Evolutionary conservation across 495 filamentous ascomycete species (phyloP), one percentile per base, ranked within the genome.

Genomic region (Neurospora sp.): DNA sequence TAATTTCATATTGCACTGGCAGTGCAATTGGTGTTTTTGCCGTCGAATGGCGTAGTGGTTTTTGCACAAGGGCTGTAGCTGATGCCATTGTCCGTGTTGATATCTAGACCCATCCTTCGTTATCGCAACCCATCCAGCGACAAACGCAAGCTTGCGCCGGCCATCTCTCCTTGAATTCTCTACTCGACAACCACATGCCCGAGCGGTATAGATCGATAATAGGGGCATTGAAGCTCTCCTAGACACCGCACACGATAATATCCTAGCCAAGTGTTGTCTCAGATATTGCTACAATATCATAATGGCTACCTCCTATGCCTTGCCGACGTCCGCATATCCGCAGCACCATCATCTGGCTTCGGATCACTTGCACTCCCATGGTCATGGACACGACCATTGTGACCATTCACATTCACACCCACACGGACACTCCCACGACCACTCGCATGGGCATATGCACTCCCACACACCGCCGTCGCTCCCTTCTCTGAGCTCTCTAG

Each of bases 281-380:
- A n/a, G 68, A 53, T 48, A 68, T 65, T 35, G 18, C 40, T 61
- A 61, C 16, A 61, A 65, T 9, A 22, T 38, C 69, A 76, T 53
- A 35, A 87, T 87, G 85, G 82, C 83, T 40, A 82, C 87, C 14
- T 83, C 86, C 2, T 88, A 87, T 75, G 84, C 83, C 53, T 80
- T 87, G 40, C 86, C 86, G 40, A 81, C 83, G 45, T 80, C 86
- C 42, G 80, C 85, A 31, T 77, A 87, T 68, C 79, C 84, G 18
- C 81, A 85, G 59, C 82, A 85, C 77, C 76, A 80, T 39, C 80
- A 82, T 45, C 81, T 80, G 74, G 78, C 76, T 8, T 75, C 80
- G 44, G 77, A 77, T 27, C 75, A 73, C 40, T 74, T 35, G 16
- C 74, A 76, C 48, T 75, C 79, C 6, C 74, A 78, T 73, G 76